Evolutionary conservation across 768 basidiomycete species (phyloP), one percentile per base, ranked within the genome.

Genomic region (Rhizopogon sp.): DNA sequence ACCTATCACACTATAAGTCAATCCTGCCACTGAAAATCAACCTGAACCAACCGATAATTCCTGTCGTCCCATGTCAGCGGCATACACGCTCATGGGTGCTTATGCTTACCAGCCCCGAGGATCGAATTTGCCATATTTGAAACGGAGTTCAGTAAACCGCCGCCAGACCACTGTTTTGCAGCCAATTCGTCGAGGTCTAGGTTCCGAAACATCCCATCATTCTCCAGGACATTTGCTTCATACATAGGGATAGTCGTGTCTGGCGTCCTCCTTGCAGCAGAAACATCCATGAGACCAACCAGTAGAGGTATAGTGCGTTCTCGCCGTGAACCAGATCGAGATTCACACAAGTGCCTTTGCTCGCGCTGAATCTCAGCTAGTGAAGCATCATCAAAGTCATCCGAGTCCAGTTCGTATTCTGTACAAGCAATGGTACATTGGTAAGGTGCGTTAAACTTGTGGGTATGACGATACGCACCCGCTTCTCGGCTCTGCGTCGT

Each of bases 91-190:
- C 9, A 20, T 25, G 43, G 6, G 13, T 41, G 41, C 52, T 29
- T 46, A 39, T 58, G 49, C 75, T 73, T 70, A 82, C 93, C 94
- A 65, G 95, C 95, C 42, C 95, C 95, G 13, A 98, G 74, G 35
- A 98, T 97, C 2, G 91, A 93, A 66, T 98, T 98, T 20, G 93
- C 90, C 96, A 97, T 97, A 67, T 95, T 90, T 20, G 90, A 88
- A 55, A 91, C 79, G 7, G 90, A 92, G 64, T 90, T 85, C 1
- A 92, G 9, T 74, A 93, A 70, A 0, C 85, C 84, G 20, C 91
- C 90, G 43, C 90, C 88, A 0, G 84, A 80, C 39, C 71, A 76
- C 43, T 76, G 75, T 67, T 87, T 87, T 20, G 79, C 77, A 42
- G 85, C 82, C 31, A 95, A 71, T 57, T 87, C 85, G 55, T 94